Base-by-base conservation (phyloP, 2,329 filamentous ascomycete genomes). In the Xylariaceae sp. region DNA sequence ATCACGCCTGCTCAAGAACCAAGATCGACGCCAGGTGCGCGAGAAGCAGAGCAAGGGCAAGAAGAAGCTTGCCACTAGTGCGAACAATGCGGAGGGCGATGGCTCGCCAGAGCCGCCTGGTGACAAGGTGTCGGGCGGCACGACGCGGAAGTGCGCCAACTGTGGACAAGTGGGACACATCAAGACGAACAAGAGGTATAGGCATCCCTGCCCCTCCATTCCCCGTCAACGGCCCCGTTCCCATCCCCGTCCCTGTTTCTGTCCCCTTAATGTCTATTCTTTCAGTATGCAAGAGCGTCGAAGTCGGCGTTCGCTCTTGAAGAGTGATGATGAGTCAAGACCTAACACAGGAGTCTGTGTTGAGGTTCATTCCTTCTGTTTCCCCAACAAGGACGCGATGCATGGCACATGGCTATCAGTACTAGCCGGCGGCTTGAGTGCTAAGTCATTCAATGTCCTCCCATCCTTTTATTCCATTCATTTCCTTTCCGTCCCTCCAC, bases 121-220 rank as follows among this genome's bases (percentile, higher is more conserved):
- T 70, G 83, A 84, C 70, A 77, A 80, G 68, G 77, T 79, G 61
- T 71, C 73, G 61, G 82, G 78, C 52, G 86, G 87, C 62, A 95
- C 90, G 58, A 88, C 88, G 39, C 84, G 95, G 69, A 97, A 97
- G 78, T 99, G 94, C 77, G 94, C 94, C 66, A 97, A 97, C 75
- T 99, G 94, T 76, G 94, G 94, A 54, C 89, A 94, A 74, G 89
- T 96, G 57, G 94, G 94, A 37, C 94, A 99, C 72, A 99, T 99
- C 80, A 97, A 97, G 77, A 97, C 93, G 52, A 97, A 97, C 80
- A 96, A 97, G 79, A 97, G 97, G 91, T 94, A 84, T 76, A 81
- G 75, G 67, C 66, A 68, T 60, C 55, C 55, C 49, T 73, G 65
- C 65, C 61, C 64, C 72, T 56, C 67, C 65, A 68, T 67, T 65